Evolutionary conservation across 768 basidiomycete genomes (phyloP).

Genomic region (Crucibulum laeve): DNA sequence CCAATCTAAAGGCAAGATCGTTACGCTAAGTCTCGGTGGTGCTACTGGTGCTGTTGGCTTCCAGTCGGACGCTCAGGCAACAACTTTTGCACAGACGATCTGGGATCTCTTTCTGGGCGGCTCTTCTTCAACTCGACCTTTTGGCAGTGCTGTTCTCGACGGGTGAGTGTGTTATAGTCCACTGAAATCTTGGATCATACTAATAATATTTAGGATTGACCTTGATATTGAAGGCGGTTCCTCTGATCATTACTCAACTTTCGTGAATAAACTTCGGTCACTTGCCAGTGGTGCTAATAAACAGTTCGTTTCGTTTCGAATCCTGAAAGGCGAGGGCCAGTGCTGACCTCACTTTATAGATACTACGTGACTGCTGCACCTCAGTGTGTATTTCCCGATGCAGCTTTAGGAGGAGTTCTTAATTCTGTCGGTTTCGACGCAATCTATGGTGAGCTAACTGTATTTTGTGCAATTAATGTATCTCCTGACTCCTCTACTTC

Average conservation of each 20-base stretch:
- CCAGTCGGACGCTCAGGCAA: slow-evolving; percentile 50
- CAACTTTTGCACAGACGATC: slow-evolving; percentile 58
- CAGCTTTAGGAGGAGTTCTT: slow-evolving; percentile 52
- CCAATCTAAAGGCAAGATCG: slow-evolving; percentile 60
- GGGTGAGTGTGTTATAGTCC: slow-evolving; percentile 37
- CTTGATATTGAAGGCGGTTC: slow-evolving; percentile 74
- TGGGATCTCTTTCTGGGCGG: slow-evolving; percentile 72
- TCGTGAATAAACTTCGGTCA: slow-evolving; percentile 52
- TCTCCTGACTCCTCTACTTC: background rate
- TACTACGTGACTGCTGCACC: slow-evolving; percentile 67
- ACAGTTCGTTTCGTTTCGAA: slow-evolving; percentile 32
- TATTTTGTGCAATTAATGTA: background rate
- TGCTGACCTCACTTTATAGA: slow-evolving; percentile 21
- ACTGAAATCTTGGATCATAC: background rate
- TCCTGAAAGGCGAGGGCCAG: too few species aligned
- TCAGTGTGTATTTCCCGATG: slow-evolving; percentile 70
- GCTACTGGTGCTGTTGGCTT: slow-evolving; percentile 62
- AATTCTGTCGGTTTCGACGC: slow-evolving; percentile 65
- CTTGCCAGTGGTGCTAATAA: slow-evolving; percentile 48
- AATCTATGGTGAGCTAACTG: slow-evolving; percentile 45
- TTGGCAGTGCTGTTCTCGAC: slow-evolving; percentile 67
- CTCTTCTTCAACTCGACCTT: slow-evolving; percentile 55
- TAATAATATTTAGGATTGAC: slow-evolving; percentile 41
- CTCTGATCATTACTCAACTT: slow-evolving; percentile 43
- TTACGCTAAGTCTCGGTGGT: slow-evolving; percentile 57